Percentiles rank a stretch among this genome's conserved stretches.
Evolutionary conservation across 2,329 filamentous ascomycete species (phyloP).

Genomic region (Chaetomiaceae sp.): DNA sequence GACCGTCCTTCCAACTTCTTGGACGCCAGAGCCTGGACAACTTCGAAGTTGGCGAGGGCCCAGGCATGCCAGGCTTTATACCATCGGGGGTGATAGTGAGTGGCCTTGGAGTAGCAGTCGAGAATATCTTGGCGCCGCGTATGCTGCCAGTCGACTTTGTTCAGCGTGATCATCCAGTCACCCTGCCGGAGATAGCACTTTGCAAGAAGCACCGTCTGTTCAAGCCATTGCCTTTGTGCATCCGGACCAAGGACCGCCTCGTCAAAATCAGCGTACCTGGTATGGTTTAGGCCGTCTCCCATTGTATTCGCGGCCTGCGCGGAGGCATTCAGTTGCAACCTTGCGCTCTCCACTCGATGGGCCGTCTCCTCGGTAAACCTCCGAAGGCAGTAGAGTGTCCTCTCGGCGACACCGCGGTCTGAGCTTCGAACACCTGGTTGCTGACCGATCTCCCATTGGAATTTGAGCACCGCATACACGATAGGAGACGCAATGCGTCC

Average conservation of each 20-base stretch:
- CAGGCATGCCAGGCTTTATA: conserved; percentile 99
- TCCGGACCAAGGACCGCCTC: conserved; percentile 46
- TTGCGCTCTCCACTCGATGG: conserved; percentile 50
- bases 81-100: conserved; percentile 88
- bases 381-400: conserved; percentile 55
- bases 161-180: conserved; percentile 86
- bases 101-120: conserved; percentile 85
- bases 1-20: conserved; percentile 48
- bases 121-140: conserved; percentile 84
- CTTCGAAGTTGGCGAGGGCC: conserved; percentile 97
- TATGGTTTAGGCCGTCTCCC: conserved; percentile 34
- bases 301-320: conserved; percentile 44
- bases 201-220: conserved; percentile 70
- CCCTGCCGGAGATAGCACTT: conserved; percentile 96
- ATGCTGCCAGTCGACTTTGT: conserved; percentile 84
- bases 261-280: conserved; percentile 48
- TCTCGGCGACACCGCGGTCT: conserved; percentile 43
- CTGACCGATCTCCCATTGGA: conserved; percentile 85
- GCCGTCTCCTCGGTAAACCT: conserved; percentile 59
- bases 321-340: conserved; percentile 41
- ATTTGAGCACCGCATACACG: conserved; percentile 95
- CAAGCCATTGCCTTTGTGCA: conserved; percentile 50
- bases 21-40: conserved; percentile 76
- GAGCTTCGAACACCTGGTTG: conserved; percentile 42
- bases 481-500: conserved; percentile 67